These are phyloP conservation scores for Syzygium aromaticum DNA, from an alignment of 345 rosid species.

Conservation along the genomic window DNA sequence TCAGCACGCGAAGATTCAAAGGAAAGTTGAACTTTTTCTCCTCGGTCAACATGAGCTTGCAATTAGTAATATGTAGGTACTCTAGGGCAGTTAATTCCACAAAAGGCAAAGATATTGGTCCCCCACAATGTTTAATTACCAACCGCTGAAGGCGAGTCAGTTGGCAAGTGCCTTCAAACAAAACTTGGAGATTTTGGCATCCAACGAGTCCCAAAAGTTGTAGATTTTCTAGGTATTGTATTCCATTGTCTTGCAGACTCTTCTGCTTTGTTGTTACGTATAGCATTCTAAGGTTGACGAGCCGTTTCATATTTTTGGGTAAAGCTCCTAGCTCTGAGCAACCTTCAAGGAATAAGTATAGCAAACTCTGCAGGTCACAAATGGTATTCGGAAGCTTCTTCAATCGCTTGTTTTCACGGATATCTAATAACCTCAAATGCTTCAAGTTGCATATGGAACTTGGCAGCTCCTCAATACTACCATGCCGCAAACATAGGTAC, in stretches of 20 bases:
- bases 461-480: no score
- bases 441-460: background rate
- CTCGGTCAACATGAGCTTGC: background rate
- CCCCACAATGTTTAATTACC: rapidly evolving
- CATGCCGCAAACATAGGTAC: no score
- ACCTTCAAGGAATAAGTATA: no score
- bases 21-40: background rate
- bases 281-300: no score
- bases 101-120: background rate
- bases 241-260: no score
- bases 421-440: background rate
- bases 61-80: rapidly evolving
- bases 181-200: no score
- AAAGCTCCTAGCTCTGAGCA: no score
- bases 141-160: rapidly evolving
- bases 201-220: no score
- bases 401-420: background rate
- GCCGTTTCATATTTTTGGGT: no score
- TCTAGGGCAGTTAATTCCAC: background rate
- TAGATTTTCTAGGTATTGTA: no score
- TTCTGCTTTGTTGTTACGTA: no score
- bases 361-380: background rate
- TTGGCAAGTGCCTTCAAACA: background rate
- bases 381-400: background rate
- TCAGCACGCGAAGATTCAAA: rapidly evolving